Base-by-base conservation (phyloP, 768 basidiomycete species). In the Glaciozyma martinii region DNA sequence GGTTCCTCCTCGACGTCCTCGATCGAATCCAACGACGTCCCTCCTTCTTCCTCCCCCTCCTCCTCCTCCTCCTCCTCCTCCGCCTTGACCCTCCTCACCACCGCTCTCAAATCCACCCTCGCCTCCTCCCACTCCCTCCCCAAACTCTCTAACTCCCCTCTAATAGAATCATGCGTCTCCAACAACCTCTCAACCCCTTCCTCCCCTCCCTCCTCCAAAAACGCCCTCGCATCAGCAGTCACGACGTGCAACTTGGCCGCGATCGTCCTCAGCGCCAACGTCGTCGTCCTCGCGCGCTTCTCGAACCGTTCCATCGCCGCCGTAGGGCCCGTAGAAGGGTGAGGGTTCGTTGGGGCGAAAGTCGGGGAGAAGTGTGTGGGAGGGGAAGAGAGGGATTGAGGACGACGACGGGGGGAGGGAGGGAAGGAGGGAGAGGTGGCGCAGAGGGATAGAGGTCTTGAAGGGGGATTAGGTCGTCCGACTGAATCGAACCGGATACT, bases 221-320 rank as follows among this genome's bases (percentile, higher is more conserved):
- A 19, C 37, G 37, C 37, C 37, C 37, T 40, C 7, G 55, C 54
- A 40, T 63, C 59, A 1, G 42, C 56, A 3, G 23, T 4, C 16
- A 69, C 43, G 30, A 62, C 43, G 16, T 55, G 58, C 19, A 66
- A 43, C 30, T 56, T 56, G 18, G 57, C 49, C 29, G 65, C 61
- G 9, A 65, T 29, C 1, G 58, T 30, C 1, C 55, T 44, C 25
- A 69, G 50, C 29, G 61, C 15, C 32, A 63, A 30, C 10, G 43
- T 3, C 15, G 30, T 50, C 49, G n/a, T 25, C 49, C 27, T n/a
- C 6, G 49, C 49, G 25, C 25, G 49, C 9, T n/a, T 25, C n/a
- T 50, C 49, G 25, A 50, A n/a, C 2, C n/a, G 25, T 8, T n/a
- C 23, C 23, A 50, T n/a, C 10, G 49, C 49, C 3, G 49, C 49